These are phyloP conservation scores for Rosa lucieae DNA, from an alignment of 306 rosid species.

Conservation along the genomic window DNA sequence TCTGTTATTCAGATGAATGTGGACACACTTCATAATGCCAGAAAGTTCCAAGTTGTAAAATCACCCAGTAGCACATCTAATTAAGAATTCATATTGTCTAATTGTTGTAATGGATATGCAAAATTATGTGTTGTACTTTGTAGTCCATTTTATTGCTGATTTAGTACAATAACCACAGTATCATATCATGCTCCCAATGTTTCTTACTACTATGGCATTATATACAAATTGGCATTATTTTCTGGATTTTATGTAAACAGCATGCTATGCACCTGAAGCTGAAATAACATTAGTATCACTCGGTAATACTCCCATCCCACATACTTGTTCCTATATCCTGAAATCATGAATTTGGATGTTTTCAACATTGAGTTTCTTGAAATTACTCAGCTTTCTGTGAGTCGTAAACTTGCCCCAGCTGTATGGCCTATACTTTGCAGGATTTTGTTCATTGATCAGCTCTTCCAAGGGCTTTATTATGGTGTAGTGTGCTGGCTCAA, in stretches of 20 bases:
- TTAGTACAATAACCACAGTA: background rate
- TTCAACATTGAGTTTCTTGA: slow-evolving; percentile 27
- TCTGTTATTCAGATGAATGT: background rate
- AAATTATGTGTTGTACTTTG: background rate
- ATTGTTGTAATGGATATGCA: background rate
- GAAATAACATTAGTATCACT: background rate
- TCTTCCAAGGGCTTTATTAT: slow-evolving; percentile 53
- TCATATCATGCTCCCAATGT: background rate
- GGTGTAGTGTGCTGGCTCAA: slow-evolving; percentile 44
- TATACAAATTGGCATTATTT: background rate
- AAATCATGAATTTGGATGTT: slow-evolving; percentile 50
- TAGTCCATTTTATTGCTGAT: slow-evolving; percentile 30
- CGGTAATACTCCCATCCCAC: background rate
- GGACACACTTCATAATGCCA: background rate
- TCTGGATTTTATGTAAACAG: background rate
- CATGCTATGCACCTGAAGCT: background rate
- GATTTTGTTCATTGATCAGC: slow-evolving; percentile 40
- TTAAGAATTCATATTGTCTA: background rate
- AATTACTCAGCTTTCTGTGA: slow-evolving; percentile 34
- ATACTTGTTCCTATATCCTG: slow-evolving; percentile 3
- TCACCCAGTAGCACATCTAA: background rate
- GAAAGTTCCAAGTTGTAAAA: background rate
- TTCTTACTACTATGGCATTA: background rate
- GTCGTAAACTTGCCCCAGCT: slow-evolving; percentile 69
- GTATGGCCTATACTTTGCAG: slow-evolving; percentile 50